A percentile compares a stretch with the other conserved stretches of the same genome.
Evolutionary conservation across 2,329 filamentous ascomycete species (phyloP).

Genomic region (Magnaporthiopsis poae): DNA sequence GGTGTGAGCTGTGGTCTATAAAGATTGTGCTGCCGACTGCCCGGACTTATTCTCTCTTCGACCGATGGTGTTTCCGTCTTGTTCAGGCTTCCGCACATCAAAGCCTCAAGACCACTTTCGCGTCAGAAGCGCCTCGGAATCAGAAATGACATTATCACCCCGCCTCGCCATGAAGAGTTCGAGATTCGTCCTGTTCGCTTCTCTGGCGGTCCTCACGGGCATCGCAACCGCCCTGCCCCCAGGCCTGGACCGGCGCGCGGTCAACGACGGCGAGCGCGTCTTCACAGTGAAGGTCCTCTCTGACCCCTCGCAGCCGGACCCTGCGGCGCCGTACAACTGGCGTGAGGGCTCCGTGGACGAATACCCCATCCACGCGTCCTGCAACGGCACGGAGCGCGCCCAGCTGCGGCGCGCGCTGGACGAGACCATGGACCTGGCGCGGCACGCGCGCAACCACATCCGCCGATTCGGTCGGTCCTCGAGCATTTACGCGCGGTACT

Average conservation of each 20-base stretch:
- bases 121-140: not conserved
- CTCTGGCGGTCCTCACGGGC: not conserved
- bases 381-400: conserved; percentile 50
- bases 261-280: not conserved
- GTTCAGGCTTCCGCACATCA: too few species aligned
- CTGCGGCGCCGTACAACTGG: conserved; percentile 12
- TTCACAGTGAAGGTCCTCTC: not conserved
- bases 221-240: not conserved
- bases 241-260: not conserved
- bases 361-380: conserved; percentile 52
- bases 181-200: not conserved
- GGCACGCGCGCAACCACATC: conserved; percentile 54
- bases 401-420: conserved; percentile 48
- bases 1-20: not conserved
- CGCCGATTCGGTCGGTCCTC: conserved; percentile 47
- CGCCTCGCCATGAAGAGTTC: conserved; percentile 3
- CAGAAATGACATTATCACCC: not conserved
- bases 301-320: not conserved
- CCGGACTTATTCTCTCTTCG: not conserved
- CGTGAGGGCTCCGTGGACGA: conserved; percentile 13
- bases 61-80: not conserved
- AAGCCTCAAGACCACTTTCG: too few species aligned
- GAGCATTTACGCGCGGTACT: conserved; percentile 55
- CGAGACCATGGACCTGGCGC: conserved; percentile 47
- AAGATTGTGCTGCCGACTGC: not conserved